Percentiles rank a stretch among this genome's conserved stretches.
Conservation (phyloP, 495 filamentous ascomycete genomes). For the Podospora pseudocomata region DNA sequence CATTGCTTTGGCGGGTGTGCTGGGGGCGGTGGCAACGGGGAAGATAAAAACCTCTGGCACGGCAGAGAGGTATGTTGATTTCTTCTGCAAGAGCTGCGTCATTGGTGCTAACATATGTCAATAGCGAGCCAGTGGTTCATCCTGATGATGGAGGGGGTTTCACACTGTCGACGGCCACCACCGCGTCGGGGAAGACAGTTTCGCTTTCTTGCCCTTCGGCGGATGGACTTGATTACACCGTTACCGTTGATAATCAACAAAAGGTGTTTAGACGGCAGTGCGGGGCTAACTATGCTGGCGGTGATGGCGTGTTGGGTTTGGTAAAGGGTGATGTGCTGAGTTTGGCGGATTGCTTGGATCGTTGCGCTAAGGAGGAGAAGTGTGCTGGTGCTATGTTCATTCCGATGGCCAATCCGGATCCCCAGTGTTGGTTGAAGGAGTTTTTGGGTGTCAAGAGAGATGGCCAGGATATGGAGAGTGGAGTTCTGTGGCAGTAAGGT, state of each 20-base stretch:
- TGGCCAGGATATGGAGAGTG: slow-evolving; percentile 9
- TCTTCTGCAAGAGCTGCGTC: background rate
- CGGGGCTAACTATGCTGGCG: slow-evolving; percentile 15
- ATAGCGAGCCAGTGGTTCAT: background rate
- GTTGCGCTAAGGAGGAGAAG: slow-evolving; percentile 13
- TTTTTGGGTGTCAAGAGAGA: slow-evolving; percentile 12
- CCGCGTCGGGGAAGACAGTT: background rate
- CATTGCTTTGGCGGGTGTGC: slow-evolving; percentile 19
- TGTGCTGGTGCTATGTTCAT: slow-evolving; percentile 24
- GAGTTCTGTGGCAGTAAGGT: slow-evolving; percentile 17
- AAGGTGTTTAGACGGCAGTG: slow-evolving; percentile 18
- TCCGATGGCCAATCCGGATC: background rate
- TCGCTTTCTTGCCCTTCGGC: slow-evolving; percentile 17
- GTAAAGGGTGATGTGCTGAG: background rate
- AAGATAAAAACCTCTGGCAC: slow-evolving; percentile 16
- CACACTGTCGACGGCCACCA: background rate
- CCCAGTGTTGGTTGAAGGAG: slow-evolving; percentile 28
- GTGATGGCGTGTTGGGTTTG: slow-evolving; percentile 18
- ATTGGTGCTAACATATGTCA: background rate
- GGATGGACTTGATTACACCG: slow-evolving; percentile 20
- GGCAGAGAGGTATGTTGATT: slow-evolving; percentile 5
- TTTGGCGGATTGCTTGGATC: slow-evolving; percentile 20
- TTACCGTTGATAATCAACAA: background rate
- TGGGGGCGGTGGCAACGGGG: slow-evolving; percentile 23
- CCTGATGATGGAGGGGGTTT: slow-evolving; percentile 1